Conservation (phyloP, 2,329 filamentous ascomycete species). For the Cladosporium sp. region DNA sequence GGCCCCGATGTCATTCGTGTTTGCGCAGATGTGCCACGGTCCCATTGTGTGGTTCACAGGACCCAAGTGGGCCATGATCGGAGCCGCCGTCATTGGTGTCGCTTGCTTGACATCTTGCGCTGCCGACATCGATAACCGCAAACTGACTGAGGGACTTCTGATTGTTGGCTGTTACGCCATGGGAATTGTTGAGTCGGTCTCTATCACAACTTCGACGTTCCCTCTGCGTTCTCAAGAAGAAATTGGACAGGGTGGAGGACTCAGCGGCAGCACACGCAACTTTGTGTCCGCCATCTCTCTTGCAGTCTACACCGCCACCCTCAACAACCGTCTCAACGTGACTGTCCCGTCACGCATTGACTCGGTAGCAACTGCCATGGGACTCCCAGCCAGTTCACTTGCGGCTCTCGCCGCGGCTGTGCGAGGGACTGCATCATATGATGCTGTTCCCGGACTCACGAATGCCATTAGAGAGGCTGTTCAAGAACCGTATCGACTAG, state of each 20-base stretch:
- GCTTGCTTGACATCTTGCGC: constrained; percentile 21
- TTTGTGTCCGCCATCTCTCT: constrained; percentile 23
- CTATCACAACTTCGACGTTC: constrained; percentile 24
- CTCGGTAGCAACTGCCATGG: constrained; percentile 17
- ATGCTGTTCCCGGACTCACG: constrained; percentile 19
- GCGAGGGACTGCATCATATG: constrained; percentile 17
- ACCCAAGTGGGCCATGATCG: constrained; percentile 25
- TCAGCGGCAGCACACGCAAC: constrained; percentile 21
- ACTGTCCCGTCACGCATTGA: constrained; percentile 19
- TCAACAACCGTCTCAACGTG: constrained; percentile 20
- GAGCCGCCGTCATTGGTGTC: constrained; percentile 19
- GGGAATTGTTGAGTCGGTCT: constrained; percentile 23
- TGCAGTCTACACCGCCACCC: constrained; percentile 22
- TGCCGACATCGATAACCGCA: constrained; percentile 19
- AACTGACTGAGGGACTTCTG: constrained; percentile 20
- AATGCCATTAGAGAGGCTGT: constrained; percentile 20
- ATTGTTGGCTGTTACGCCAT: constrained; percentile 22
- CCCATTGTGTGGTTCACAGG: constrained; percentile 23
- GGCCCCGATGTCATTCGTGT: constrained; percentile 24
- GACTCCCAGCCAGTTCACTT: constrained; percentile 18
- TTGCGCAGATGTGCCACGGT: constrained; percentile 26
- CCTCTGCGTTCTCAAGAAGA: constrained; percentile 25
- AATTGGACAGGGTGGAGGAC: constrained; percentile 22
- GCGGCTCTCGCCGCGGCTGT: constrained; percentile 15
- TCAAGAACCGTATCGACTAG: constrained; percentile 21